Conservation (phyloP, 129 eudicot genomes). For the Apium graveolens region DNA sequence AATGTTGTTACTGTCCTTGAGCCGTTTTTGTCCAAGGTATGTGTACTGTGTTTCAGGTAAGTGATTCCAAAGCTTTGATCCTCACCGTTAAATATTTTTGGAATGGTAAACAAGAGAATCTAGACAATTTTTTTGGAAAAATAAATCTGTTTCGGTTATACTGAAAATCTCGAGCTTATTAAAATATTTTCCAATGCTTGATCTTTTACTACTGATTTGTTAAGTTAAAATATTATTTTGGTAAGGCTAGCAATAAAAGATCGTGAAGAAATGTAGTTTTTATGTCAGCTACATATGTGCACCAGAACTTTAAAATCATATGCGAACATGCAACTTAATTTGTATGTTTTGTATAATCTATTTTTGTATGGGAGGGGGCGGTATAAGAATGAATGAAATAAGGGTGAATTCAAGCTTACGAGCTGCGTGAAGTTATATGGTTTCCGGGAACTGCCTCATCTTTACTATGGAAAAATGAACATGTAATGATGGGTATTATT, state of each 20-base stretch:
- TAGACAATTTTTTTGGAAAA: not conserved
- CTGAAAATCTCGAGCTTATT: not conserved
- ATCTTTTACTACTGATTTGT: not conserved
- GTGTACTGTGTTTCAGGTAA: not conserved
- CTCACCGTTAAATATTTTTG: not conserved
- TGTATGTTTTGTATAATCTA: too few species aligned
- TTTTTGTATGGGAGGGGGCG: too few species aligned
- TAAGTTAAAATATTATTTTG: not conserved
- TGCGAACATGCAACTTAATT: too few species aligned
- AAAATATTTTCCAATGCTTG: not conserved
- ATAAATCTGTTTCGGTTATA: not conserved
- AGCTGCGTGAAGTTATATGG: not conserved
- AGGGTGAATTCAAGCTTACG: not conserved
- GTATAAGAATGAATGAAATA: not conserved
- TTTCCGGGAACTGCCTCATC: not conserved
- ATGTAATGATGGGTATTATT: not conserved
- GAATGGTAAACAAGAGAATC: not conserved
- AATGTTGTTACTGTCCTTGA: slow-evolving; percentile 82
- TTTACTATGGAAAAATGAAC: not conserved
- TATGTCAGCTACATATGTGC: not conserved
- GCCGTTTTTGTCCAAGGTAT: slow-evolving; percentile 88
- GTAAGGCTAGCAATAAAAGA: not conserved
- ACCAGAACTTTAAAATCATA: not conserved
- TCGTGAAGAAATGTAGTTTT: not conserved
- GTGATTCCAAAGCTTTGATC: not conserved